Base-by-base conservation (phyloP, 129 eudicot genomes). In the Silybum marianum region DNA sequence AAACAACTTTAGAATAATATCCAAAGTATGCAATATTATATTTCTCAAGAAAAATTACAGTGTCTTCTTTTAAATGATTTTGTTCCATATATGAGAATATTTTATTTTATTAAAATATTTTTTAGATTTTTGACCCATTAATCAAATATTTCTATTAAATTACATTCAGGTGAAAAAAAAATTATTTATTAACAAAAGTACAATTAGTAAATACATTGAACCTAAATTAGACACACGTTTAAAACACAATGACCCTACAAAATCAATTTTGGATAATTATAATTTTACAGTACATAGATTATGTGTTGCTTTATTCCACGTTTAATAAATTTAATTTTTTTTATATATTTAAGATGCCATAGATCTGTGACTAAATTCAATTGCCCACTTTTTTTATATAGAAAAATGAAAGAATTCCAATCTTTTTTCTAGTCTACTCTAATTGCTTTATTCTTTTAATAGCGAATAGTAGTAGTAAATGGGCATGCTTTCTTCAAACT, bases 281-380 rank as follows among this genome's bases (percentile, higher is more conserved):
- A 18, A 2, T 51, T 9, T 7, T 58, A 30, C 23, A 10, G 19
- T 58, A 36, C 4, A 75, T 75, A n/a, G 26, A 11, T 28, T 26
- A 51, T 48, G 19, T 28, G 65, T 67, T 40, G 22, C 28, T 67
- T 78, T 23, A 16, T 66, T 78, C 42, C 28, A 23, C 67, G 21
- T 51, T 51, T 69, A 78, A 67, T 25, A 23, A 39, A 16, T 68
- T 78, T 60, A 78, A 48, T 14, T 24, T 16, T 18, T 25, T 26
- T 3, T 78, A 18, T 26, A 3, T 78, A 18, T 42, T 24, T 78
- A 67, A 14, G 24, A 44, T 67, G 75, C 25, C 30, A 68, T 67
- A 78, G 25, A 9, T 4, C 69, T 78, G 30, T 78, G 75, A 25
- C 74, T 48, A 78, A 26, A 69, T 78, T 78, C 74, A 78, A 42